phyloP scores from a whole-genome alignment of 2,329 filamentous ascomycete genomes.

The Ophiostoma ulmi region DNA sequence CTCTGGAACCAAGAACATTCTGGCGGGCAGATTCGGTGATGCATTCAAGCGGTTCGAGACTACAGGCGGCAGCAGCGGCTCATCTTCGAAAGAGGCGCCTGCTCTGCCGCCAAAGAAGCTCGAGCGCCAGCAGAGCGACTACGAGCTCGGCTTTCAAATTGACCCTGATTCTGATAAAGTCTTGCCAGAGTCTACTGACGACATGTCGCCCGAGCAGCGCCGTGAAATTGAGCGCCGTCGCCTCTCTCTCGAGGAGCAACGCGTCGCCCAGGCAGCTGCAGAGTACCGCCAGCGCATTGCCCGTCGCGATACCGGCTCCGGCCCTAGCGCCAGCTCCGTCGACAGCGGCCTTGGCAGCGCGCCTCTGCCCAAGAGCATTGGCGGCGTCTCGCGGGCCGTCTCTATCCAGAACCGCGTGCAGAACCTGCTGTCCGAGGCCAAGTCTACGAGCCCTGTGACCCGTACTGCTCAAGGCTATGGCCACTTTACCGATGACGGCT shows the following conservation, averaged over 20 bases:
- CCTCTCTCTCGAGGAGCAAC: conserved; percentile 79
- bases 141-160: conserved; percentile 60
- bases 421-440: conserved; percentile 73
- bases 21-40: conserved; percentile 87
- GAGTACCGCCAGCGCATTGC: conserved; percentile 77
- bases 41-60: conserved; percentile 86
- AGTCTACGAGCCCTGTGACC: conserved; percentile 52
- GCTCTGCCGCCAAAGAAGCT: conserved; percentile 41
- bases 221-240: conserved; percentile 80
- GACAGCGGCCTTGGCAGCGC: conserved; percentile 29
- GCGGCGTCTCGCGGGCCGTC: conserved; percentile 61
- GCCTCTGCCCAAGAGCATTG: conserved; percentile 46
- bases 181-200: conserved; percentile 57
- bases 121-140: conserved; percentile 58
- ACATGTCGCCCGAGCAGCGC: conserved; percentile 79
- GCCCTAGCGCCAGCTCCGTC: not conserved
- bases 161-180: conserved; percentile 55
- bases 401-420: conserved; percentile 90
- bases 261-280: conserved; percentile 81
- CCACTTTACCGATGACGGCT: conserved; percentile 57
- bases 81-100: not conserved
- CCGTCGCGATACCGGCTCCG: conserved; percentile 44
- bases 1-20: conserved; percentile 70
- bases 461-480: conserved; percentile 85
- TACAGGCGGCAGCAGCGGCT: conserved; percentile 34